Evolutionary conservation across 2,329 filamentous ascomycete species (phyloP).

Genomic region (Fusarium hainanense): DNA sequence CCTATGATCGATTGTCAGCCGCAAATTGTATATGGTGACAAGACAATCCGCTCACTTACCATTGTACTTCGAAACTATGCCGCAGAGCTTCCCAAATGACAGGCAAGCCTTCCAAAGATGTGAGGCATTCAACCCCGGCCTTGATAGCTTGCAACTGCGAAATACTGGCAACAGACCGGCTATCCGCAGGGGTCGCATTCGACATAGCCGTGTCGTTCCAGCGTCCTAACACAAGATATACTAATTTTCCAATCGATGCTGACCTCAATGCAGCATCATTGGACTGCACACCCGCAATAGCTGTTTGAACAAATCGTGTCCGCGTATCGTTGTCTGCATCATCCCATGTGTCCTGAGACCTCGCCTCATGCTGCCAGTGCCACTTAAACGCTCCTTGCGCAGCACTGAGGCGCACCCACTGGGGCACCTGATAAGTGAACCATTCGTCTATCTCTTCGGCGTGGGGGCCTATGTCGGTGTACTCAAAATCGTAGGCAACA

Average conservation of each 20-base stretch:
- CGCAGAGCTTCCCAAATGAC: conserved; percentile 64
- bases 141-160: conserved; percentile 70
- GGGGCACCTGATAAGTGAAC: conserved; percentile 92
- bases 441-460: conserved; percentile 95
- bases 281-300: conserved; percentile 59
- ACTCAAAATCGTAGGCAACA: conserved; percentile 85
- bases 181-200: conserved; percentile 54
- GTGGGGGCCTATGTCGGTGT: conserved; percentile 77
- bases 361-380: conserved; percentile 71
- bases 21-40: neutral
- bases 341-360: conserved; percentile 67
- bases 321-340: conserved; percentile 68
- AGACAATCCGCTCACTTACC: conserved; percentile 54
- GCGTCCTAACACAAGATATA: conserved; percentile 73
- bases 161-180: conserved; percentile 64
- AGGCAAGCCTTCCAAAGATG: conserved; percentile 62
- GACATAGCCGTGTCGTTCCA: conserved; percentile 75
- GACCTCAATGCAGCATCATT: conserved; percentile 61
- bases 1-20: conserved; percentile 53
- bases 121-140: conserved; percentile 62
- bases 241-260: conserved; percentile 66
- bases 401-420: conserved; percentile 81
- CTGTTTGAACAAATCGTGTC: conserved; percentile 66
- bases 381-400: conserved; percentile 82
- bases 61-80: conserved; percentile 63